Base-by-base conservation (phyloP, 352 stramenopile species). In the Globisporangium megalacanthum region DNA sequence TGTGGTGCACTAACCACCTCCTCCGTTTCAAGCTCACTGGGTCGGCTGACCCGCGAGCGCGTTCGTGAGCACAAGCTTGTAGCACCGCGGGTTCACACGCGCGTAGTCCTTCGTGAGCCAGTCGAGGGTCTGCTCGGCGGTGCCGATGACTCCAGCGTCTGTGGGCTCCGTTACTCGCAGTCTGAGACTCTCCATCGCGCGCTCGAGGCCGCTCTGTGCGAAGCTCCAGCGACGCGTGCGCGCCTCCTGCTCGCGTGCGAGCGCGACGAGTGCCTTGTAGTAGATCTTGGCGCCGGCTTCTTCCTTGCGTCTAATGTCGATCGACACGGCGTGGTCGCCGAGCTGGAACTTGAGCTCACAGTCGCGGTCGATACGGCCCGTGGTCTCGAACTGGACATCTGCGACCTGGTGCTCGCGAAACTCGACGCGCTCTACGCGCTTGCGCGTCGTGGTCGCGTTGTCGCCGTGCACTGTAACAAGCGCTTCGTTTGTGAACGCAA, bases 331-430 rank as follows among this genome's bases (percentile, higher is more conserved):
- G n/a, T 58, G 31, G 2, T 68, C 58, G 14, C 73, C 76, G 44
- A 86, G 78, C 19, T 48, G 29, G 59, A 86, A 83, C 61, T 86
- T 83, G 64, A 86, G 79, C 64, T 83, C 76, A 39, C 76, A 86
- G 64, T 86, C 76, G 37, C 73, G 76, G 45, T 86, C 76, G 19
- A 82, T 52, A n/a, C 72, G 71, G 1, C 76, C 76, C 5, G 73
- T 77, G 11, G 76, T 86, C 64, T 83, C 76, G 44, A 86, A 83
- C 25, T 60, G 22, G 8, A 86, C 72, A 13, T 66, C 44, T 0
- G 52, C 53, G 54, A 83, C 48, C 8, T 41, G 19, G 33, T 63
- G 60, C 22, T 83, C 68, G 19, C 70, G 68, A 35, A 73, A 83
- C 47, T 78, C 68, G 36, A 62, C 62, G 17, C 75, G 71, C 25